Conservation (phyloP, 805 yeast genomes). For the Saccharomycopsis sp. region DNA sequence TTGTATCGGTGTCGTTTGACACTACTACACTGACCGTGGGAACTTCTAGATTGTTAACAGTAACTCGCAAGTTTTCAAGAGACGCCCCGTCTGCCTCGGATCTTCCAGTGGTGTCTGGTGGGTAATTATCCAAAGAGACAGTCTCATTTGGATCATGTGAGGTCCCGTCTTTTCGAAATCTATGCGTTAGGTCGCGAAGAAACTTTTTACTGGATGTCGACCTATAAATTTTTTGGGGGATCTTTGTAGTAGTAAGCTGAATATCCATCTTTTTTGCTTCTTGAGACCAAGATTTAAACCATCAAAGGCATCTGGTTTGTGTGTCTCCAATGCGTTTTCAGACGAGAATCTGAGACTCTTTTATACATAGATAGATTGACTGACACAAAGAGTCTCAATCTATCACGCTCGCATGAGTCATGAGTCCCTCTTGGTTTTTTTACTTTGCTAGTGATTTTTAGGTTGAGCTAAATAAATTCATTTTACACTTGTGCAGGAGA, state of each 20-base stretch:
- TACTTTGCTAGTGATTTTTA: too few species aligned
- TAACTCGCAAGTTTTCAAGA: not conserved
- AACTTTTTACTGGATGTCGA: conserved; percentile 57
- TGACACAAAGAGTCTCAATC: too few species aligned
- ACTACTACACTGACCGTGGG: not conserved
- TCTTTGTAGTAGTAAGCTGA: conserved; percentile 90
- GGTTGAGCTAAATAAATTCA: too few species aligned
- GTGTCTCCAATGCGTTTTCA: too few species aligned
- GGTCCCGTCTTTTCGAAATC: conserved; percentile 87
- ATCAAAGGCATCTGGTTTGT: too few species aligned
- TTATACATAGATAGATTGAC: too few species aligned
- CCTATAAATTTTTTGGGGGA: conserved; percentile 83
- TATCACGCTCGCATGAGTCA: too few species aligned
- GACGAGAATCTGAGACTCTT: too few species aligned
- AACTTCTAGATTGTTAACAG: not conserved
- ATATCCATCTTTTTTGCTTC: conserved; percentile 62
- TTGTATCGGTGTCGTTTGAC: not conserved
- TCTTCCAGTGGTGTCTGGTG: conserved; percentile 15
- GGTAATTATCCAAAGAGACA: conserved; percentile 84
- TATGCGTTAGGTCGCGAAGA: conserved; percentile 75
- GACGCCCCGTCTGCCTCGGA: not conserved
- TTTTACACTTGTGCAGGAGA: too few species aligned
- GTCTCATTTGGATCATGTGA: conserved; percentile 45
- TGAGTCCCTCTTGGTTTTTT: too few species aligned
- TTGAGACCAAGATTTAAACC: not conserved